Evolutionary conservation across 148 eudicot species (phyloP).

Genomic region (Heliamphora exappendiculata): DNA sequence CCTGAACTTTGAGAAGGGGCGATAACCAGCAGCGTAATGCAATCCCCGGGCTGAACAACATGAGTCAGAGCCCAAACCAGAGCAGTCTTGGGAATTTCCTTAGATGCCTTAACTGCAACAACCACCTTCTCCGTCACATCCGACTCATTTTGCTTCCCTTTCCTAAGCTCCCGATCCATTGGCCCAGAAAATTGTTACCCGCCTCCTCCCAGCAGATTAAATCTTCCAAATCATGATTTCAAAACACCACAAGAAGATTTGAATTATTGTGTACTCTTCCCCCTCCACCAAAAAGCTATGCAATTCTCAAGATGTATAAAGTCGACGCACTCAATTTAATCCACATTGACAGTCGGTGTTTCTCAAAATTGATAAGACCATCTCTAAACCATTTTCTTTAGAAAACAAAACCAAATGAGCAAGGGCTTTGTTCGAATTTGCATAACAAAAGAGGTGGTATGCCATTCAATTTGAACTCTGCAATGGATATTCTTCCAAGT

Average conservation of each 20-base stretch:
- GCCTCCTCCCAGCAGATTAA: background rate
- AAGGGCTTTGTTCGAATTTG: background rate
- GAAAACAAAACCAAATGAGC: background rate
- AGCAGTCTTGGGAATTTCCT: constrained; percentile 78
- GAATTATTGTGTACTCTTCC: background rate
- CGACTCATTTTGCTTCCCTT: constrained; percentile 32
- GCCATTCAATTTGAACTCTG: background rate
- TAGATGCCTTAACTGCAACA: constrained; percentile 94
- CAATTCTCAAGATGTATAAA: background rate
- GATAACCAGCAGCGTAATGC: constrained; percentile 77
- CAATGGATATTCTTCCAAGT: background rate
- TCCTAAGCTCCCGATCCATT: constrained; percentile 37
- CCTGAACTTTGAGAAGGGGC: constrained; percentile 74
- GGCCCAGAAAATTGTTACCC: background rate
- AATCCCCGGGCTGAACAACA: constrained; percentile 97
- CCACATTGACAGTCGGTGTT: background rate
- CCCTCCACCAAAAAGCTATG: background rate
- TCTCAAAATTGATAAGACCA: background rate
- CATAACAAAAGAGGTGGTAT: background rate
- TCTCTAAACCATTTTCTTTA: background rate
- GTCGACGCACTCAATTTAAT: background rate
- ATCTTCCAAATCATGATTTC: background rate
- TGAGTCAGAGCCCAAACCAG: constrained; percentile 94
- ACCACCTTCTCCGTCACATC: constrained; percentile 62
- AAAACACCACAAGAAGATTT: background rate